These are phyloP conservation scores for Balamuthia mandrillaris DNA, from an alignment of 208 protist species.

Conservation along the genomic window DNA sequence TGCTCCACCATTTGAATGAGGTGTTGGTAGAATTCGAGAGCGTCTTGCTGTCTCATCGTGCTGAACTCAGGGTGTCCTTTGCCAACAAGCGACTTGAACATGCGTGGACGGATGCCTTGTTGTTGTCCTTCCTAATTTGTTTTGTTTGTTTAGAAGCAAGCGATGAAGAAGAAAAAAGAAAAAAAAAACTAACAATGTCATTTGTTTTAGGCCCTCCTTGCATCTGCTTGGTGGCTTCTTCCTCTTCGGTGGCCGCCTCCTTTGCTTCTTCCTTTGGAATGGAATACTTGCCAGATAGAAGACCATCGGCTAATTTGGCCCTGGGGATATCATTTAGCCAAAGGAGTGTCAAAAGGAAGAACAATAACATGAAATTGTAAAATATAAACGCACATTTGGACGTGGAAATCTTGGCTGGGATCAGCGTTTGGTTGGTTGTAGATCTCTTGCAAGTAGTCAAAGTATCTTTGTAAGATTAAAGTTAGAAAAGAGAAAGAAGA, in stretches of 20 bases:
- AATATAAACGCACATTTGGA: conserved; percentile 2
- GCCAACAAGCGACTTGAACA: conserved; percentile 91
- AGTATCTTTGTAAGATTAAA: conserved; percentile 38
- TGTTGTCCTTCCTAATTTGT: no score
- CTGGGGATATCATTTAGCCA: conserved; percentile 49
- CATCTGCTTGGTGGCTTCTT: conserved; percentile 34
- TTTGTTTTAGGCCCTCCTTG: no score
- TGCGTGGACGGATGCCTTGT: conserved; percentile 82
- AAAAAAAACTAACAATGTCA: neutral
- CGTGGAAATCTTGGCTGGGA: conserved; percentile 28
- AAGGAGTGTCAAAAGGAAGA: neutral
- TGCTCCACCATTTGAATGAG: conserved; percentile 81
- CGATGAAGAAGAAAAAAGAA: neutral
- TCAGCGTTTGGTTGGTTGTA: neutral
- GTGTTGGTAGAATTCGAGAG: conserved; percentile 89
- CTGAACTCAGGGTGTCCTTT: conserved; percentile 90
- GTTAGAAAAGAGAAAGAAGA: neutral
- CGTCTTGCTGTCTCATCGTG: conserved; percentile 91
- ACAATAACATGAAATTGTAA: neutral
- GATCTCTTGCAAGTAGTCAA: conserved; percentile 29
- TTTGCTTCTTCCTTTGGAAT: conserved; percentile 10
- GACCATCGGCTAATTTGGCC: conserved; percentile 84
- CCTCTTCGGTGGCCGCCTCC: neutral
- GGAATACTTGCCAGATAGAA: conserved; percentile 87
- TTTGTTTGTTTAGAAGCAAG: neutral